phyloP scores from a whole-genome alignment of 1,139 yeast genomes.

The Ashbya aceris region DNA sequence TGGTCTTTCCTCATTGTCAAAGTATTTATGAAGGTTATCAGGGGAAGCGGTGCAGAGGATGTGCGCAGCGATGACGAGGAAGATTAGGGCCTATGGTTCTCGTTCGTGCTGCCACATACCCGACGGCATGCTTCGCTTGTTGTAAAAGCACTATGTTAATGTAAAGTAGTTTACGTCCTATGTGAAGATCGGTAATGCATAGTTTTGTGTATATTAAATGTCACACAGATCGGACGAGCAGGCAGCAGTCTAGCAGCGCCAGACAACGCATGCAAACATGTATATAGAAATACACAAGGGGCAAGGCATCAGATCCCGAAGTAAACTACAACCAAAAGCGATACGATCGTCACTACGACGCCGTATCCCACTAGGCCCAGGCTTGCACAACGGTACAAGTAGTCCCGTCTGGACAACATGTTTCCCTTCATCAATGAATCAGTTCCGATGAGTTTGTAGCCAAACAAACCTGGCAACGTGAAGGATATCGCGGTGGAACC shows the following conservation, averaged over 20 bases:
- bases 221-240: no score
- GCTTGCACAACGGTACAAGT: slow-evolving; percentile 47
- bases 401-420: slow-evolving; percentile 26
- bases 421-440: slow-evolving; percentile 25
- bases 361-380: slow-evolving; percentile 66
- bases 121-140: no score
- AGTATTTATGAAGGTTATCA: slow-evolving; percentile 60
- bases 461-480: slow-evolving; percentile 85
- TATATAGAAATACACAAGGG: not conserved
- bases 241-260: no score
- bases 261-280: no score
- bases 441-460: slow-evolving; percentile 52
- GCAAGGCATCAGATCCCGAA: slow-evolving; percentile 17
- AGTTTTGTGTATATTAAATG: no score
- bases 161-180: no score
- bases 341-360: slow-evolving; percentile 59
- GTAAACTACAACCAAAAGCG: slow-evolving; percentile 66
- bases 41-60: slow-evolving; percentile 71
- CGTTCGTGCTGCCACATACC: no score
- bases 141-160: no score
- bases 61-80: slow-evolving; percentile 76
- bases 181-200: no score
- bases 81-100: not conserved
- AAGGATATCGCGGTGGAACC: slow-evolving; percentile 92
- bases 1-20: slow-evolving; percentile 71